phyloP scores from a whole-genome alignment of 371 early-diverging fungal species.

The Mycotypha africana region DNA sequence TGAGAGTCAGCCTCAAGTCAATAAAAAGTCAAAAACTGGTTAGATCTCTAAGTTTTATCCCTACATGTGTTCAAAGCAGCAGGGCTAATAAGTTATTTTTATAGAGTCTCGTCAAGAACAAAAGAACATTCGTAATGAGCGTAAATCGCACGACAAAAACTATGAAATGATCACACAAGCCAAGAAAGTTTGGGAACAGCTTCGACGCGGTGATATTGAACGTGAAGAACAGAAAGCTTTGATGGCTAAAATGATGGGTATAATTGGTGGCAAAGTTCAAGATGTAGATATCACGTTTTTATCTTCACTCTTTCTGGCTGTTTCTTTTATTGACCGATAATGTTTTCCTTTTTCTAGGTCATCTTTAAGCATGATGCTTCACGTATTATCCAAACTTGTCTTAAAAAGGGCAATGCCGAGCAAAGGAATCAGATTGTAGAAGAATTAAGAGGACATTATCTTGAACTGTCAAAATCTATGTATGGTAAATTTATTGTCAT shows the following conservation, averaged over 20 bases:
- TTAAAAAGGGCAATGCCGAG: constrained; percentile 80
- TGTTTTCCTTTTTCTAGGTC: constrained; percentile 48
- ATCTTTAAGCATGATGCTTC: constrained; percentile 95
- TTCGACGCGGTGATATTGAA: constrained; percentile 70
- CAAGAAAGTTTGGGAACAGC: constrained; percentile 85
- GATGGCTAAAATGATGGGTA: constrained; percentile 76
- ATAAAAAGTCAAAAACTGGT: constrained; percentile 26
- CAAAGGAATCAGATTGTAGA: constrained; percentile 78
- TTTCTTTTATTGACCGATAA: too few relatives aligned
- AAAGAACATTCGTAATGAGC: constrained; percentile 57
- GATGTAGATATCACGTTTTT: constrained; percentile 64
- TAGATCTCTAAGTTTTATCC: too few relatives aligned
- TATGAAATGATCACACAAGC: constrained; percentile 65
- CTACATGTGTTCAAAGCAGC: too few relatives aligned
- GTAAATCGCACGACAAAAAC: constrained; percentile 68
- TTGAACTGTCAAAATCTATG: constrained; percentile 71
- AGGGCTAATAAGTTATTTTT: too few relatives aligned
- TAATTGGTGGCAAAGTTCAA: constrained; percentile 78
- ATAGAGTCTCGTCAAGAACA: constrained; percentile 36
- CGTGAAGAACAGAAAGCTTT: constrained; percentile 56
- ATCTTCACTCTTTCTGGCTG: too few relatives aligned
- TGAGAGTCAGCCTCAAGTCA: constrained; percentile 7
- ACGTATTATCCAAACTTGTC: constrained; percentile 88
- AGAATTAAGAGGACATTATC: constrained; percentile 74
- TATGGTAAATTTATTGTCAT: constrained; percentile 89